Conservation (phyloP, 345 rosid genomes). For the Syzygium jambos region DNA sequence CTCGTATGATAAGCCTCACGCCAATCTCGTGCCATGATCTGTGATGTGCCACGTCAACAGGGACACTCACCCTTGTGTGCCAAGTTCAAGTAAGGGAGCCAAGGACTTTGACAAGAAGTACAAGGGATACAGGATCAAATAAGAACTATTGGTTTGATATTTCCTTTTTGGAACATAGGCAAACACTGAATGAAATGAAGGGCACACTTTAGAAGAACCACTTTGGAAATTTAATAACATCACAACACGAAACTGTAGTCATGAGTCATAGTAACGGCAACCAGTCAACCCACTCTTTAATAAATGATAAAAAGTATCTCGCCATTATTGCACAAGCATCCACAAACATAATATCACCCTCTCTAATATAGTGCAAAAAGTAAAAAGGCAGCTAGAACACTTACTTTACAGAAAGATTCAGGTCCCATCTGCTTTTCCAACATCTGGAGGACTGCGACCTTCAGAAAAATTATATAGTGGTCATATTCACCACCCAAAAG, state of each 20-base stretch:
- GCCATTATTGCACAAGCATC: neutral
- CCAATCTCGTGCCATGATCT: neutral
- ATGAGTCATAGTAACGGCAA: neutral
- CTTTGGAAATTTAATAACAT: neutral
- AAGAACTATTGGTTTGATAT: neutral
- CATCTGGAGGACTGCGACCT: constrained; percentile 97
- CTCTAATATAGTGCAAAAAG: neutral
- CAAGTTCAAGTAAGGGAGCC: neutral
- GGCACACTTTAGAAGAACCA: neutral
- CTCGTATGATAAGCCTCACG: neutral
- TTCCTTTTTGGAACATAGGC: neutral
- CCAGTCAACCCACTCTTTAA: neutral
- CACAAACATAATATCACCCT: neutral
- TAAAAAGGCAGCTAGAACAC: constrained; percentile 8
- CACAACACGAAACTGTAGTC: neutral
- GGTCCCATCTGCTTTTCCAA: constrained; percentile 99
- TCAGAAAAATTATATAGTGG: neutral
- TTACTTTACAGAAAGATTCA: constrained; percentile 84
- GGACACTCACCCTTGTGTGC: neutral
- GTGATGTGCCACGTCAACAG: neutral
- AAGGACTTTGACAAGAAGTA: neutral
- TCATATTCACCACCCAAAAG: neutral
- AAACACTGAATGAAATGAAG: neutral
- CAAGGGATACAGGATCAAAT: neutral
- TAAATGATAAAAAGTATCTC: neutral